Conservation (phyloP, 1,284 basidiomycete genomes). For the Cutaneotrichosporon sp. region DNA sequence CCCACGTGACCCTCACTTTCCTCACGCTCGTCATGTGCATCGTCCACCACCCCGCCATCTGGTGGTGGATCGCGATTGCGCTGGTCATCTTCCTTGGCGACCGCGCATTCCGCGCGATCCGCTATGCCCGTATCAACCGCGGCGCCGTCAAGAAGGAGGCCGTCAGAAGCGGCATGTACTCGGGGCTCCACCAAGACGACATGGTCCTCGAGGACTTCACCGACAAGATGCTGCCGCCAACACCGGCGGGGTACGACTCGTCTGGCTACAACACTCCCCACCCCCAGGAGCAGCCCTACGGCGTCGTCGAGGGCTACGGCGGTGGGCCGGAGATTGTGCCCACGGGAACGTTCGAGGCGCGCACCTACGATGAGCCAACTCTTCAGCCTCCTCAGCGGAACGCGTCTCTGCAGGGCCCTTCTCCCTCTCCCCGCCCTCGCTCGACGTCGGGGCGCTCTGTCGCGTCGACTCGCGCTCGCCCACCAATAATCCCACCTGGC, state of each 20-base stretch:
- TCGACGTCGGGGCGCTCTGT: not conserved
- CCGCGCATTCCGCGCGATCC: constrained; percentile 62
- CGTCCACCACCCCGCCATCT: constrained; percentile 68
- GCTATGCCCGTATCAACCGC: constrained; percentile 69
- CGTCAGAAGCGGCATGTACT: constrained; percentile 2
- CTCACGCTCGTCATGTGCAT: constrained; percentile 64
- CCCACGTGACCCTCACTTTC: constrained; percentile 68
- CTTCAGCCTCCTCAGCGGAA: not conserved
- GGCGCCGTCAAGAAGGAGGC: constrained; percentile 36
- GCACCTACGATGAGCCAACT: not conserved
- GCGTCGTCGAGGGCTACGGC: constrained; percentile 8
- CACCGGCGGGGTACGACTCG: not conserved
- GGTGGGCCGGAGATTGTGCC: constrained; percentile 15
- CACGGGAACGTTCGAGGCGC: constrained; percentile 12
- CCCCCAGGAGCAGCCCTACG: not conserved
- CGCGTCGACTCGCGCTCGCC: constrained; percentile 2
- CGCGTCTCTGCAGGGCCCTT: not conserved
- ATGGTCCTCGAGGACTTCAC: constrained; percentile 20
- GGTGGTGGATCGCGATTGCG: constrained; percentile 63
- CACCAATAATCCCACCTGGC: constrained; percentile 44
- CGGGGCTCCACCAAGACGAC: constrained; percentile 10
- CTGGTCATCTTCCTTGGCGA: constrained; percentile 68
- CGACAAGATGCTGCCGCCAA: constrained; percentile 21
- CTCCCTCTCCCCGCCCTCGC: not conserved
- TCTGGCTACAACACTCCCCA: constrained; percentile 1